These are phyloP conservation scores for Afroboletus lepidellus DNA, from an alignment of 1,284 basidiomycete genomes.

Conservation along the genomic window DNA sequence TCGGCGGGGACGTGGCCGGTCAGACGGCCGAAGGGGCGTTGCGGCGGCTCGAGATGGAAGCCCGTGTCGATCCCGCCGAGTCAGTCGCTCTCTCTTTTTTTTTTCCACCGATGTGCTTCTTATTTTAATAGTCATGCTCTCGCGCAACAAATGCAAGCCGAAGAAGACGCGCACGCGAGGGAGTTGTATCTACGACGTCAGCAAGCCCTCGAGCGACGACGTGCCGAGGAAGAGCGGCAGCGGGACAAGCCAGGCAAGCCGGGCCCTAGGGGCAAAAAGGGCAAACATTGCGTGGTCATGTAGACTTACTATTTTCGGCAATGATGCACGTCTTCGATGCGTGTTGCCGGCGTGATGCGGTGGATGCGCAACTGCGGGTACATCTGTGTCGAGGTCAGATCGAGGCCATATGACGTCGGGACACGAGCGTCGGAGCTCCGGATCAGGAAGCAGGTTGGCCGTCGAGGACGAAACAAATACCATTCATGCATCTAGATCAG, in stretches of 20 bases:
- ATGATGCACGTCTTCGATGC: too few species aligned
- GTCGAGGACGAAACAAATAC: not conserved
- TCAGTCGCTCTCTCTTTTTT: constrained; percentile 23
- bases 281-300: constrained; percentile 67
- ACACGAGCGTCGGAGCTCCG: not conserved
- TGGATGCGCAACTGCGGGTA: not conserved
- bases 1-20: constrained; percentile 79
- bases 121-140: constrained; percentile 48
- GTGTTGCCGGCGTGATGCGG: too few species aligned
- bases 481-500: too few species aligned
- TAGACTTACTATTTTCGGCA: constrained; percentile 6
- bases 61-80: constrained; percentile 51
- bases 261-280: constrained; percentile 39
- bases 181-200: constrained; percentile 41
- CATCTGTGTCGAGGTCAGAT: not conserved
- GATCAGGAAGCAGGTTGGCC: too few species aligned
- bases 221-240: constrained; percentile 5
- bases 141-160: constrained; percentile 69
- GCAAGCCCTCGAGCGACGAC: constrained; percentile 27
- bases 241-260: constrained; percentile 9
- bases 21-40: constrained; percentile 63
- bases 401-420: not conserved
- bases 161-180: constrained; percentile 60
- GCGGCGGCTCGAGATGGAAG: constrained; percentile 41
- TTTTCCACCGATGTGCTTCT: not conserved